These are phyloP conservation scores for Hypoxylon rubiginosum DNA, from an alignment of 2,329 filamentous ascomycete genomes.

Conservation along the genomic window DNA sequence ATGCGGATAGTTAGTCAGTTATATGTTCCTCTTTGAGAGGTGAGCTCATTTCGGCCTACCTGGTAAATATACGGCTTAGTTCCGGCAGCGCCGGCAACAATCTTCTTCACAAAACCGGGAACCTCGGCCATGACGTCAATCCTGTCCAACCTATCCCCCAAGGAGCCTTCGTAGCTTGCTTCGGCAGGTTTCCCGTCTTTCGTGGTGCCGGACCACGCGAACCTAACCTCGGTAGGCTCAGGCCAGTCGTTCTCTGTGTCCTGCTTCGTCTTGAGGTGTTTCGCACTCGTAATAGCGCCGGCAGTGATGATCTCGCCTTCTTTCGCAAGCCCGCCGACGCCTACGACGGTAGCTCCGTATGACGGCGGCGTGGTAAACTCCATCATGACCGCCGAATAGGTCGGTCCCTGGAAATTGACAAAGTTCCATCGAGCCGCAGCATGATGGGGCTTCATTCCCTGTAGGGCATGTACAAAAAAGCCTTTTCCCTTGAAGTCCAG, in stretches of 20 bases:
- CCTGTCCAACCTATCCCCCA: conserved; percentile 80
- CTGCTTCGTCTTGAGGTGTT: conserved; percentile 76
- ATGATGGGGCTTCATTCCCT: conserved; percentile 99
- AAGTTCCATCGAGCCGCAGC: conserved; percentile 95
- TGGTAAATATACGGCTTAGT: conserved; percentile 99
- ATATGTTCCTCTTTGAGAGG: not conserved
- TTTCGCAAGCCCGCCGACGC: conserved; percentile 84
- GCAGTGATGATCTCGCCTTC: conserved; percentile 85
- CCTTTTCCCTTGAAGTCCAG: conserved; percentile 86
- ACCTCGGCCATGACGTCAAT: conserved; percentile 98
- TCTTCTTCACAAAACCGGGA: conserved; percentile 93
- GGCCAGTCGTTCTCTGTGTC: conserved; percentile 90
- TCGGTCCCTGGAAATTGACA: conserved; percentile 88
- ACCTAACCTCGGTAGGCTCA: conserved; percentile 81
- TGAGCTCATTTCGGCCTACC: conserved; percentile 61
- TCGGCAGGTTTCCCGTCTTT: conserved; percentile 81
- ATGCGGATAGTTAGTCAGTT: conserved; percentile 48
- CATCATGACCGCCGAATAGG: conserved; percentile 92
- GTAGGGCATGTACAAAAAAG: conserved; percentile 86
- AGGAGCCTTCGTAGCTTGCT: conserved; percentile 75
- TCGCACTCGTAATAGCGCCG: conserved; percentile 73
- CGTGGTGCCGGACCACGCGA: conserved; percentile 81
- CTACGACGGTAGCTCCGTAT: conserved; percentile 87
- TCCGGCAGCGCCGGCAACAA: conserved; percentile 88
- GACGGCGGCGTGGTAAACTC: conserved; percentile 94